phyloP scores from a whole-genome alignment of 495 filamentous ascomycete genomes.

The Chaetomidium leptoderma region DNA sequence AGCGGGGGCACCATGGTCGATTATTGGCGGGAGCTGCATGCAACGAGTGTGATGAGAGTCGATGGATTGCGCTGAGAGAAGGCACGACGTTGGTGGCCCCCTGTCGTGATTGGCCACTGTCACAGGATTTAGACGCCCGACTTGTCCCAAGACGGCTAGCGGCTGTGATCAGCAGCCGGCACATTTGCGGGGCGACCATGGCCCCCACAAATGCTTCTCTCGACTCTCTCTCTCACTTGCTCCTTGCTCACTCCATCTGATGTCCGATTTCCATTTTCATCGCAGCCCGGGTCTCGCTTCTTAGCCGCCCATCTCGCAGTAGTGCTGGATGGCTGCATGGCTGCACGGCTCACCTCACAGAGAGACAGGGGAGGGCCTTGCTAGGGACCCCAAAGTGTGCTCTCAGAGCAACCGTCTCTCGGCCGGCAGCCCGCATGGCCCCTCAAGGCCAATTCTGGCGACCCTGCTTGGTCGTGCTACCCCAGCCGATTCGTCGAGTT shows the following conservation, averaged over 20 bases:
- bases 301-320: conserved; percentile 48
- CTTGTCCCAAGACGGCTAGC: conserved; percentile 25
- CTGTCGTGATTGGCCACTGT: conserved; percentile 35
- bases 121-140: conserved; percentile 44
- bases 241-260: background rate
- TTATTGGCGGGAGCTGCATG: conserved; percentile 24
- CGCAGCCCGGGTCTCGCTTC: conserved; percentile 4
- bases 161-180: conserved; percentile 23
- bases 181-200: background rate
- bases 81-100: conserved; percentile 19
- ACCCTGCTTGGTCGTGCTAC: conserved; percentile 5
- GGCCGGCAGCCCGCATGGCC: conserved; percentile 15
- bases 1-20: conserved; percentile 8
- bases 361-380: conserved; percentile 14
- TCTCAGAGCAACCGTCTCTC: conserved; percentile 17
- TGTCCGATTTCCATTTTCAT: background rate
- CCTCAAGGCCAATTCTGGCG: conserved; percentile 8
- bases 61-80: conserved; percentile 14
- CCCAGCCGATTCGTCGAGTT: conserved; percentile 10
- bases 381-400: background rate
- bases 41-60: conserved; percentile 25
- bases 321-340: conserved; percentile 27
- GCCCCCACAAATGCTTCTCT: background rate
- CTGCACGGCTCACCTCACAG: conserved; percentile 24
- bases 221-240: background rate